Evolutionary conservation across 1,284 basidiomycete species (phyloP).

Genomic region (Pascua sp.): DNA sequence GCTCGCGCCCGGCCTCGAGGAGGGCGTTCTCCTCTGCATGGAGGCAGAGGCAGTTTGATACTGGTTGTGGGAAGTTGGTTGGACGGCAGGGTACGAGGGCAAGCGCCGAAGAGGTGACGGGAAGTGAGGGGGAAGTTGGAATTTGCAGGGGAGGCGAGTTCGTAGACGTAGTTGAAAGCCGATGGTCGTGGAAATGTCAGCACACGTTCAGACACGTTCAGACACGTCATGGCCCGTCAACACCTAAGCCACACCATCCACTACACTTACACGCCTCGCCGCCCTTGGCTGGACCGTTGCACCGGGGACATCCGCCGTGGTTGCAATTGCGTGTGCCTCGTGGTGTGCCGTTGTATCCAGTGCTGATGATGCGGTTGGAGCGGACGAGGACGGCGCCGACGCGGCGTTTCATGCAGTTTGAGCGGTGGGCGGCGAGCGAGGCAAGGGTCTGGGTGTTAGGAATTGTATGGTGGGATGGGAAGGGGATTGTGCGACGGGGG

Average conservation of each 20-base stretch:
- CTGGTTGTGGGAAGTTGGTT: neutral
- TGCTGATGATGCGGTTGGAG: slow-evolving; percentile 77
- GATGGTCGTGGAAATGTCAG: neutral
- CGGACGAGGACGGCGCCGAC: slow-evolving; percentile 90
- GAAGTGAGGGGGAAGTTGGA: no score
- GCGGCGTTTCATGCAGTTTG: slow-evolving; percentile 97
- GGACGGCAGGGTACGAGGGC: no score
- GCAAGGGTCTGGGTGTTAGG: slow-evolving; percentile 64
- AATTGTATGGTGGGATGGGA: neutral
- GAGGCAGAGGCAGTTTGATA: slow-evolving; percentile 78
- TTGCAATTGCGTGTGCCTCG: slow-evolving; percentile 83
- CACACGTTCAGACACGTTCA: no score
- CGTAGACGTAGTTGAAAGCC: no score
- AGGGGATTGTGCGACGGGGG: neutral
- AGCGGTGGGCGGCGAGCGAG: slow-evolving; percentile 76
- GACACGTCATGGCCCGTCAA: neutral
- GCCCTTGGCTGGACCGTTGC: slow-evolving; percentile 61
- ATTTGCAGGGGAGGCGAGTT: no score
- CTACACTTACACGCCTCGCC: slow-evolving; percentile 53
- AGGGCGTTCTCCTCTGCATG: slow-evolving; percentile 99
- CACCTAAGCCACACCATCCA: no score
- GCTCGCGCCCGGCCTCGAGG: slow-evolving; percentile 82
- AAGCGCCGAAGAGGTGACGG: no score
- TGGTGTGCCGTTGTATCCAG: slow-evolving; percentile 98
- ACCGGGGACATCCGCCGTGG: slow-evolving; percentile 75